These are phyloP conservation scores for Sclerotiophoma versabilis DNA, from an alignment of 2,329 filamentous ascomycete genomes.

Conservation along the genomic window DNA sequence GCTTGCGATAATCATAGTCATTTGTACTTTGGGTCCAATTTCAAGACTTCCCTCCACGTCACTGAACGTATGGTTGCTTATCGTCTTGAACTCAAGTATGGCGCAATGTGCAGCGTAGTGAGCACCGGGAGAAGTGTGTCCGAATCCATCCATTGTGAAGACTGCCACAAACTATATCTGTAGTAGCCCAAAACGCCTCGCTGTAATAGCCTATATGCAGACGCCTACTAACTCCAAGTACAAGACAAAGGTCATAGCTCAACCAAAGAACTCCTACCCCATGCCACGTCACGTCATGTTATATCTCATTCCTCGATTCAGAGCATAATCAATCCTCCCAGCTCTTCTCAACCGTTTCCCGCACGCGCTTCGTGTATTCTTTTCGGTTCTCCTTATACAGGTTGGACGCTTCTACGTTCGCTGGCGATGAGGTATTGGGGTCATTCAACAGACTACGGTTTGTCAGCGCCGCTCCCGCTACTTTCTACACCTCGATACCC, in stretches of 20 bases:
- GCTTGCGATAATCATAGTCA: too few species aligned
- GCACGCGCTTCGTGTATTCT: constrained; percentile 93
- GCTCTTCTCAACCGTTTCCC: constrained; percentile 98
- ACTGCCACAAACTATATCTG: constrained; percentile 22
- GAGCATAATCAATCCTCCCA: constrained; percentile 78
- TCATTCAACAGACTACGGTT: constrained; percentile 84
- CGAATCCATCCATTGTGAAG: constrained; percentile 3
- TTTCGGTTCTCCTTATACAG: constrained; percentile 97
- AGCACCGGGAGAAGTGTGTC: background rate
- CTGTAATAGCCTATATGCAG: constrained; percentile 26
- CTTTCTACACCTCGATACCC: constrained; percentile 10
- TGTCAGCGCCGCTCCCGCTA: constrained; percentile 25
- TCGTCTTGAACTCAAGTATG: too few species aligned
- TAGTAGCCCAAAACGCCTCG: constrained; percentile 34
- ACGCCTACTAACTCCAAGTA: constrained; percentile 18
- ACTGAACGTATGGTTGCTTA: background rate
- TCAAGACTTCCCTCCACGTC: background rate
- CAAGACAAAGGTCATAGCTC: constrained; percentile 21
- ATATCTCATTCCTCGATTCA: constrained; percentile 3
- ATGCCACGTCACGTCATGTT: constrained; percentile 23
- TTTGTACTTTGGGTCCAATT: too few species aligned
- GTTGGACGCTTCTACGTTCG: constrained; percentile 97
- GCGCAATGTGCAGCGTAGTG: background rate
- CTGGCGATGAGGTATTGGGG: constrained; percentile 96
- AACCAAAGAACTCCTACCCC: constrained; percentile 28